These are phyloP conservation scores for Colletotrichum tabaci DNA, from an alignment of 2,329 filamentous ascomycete species.

Conservation along the genomic window DNA sequence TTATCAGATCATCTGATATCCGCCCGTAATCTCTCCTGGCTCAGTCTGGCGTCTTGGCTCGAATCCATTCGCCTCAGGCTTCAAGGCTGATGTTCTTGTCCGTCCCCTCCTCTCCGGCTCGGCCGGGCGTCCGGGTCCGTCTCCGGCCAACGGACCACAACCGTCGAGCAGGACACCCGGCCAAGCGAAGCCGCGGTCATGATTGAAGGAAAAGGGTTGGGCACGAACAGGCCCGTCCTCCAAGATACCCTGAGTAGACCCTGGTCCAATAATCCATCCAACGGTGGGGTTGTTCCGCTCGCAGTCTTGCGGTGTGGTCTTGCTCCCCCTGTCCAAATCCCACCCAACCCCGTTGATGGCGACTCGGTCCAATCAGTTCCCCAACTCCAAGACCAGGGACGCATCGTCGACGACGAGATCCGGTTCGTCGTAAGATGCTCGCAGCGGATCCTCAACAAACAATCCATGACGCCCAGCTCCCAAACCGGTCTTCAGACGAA, in stretches of 20 bases:
- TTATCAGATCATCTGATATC: constrained; percentile 33
- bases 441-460: constrained; percentile 28
- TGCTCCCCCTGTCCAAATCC: constrained; percentile 14
- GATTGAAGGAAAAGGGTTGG: constrained; percentile 17
- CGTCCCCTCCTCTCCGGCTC: background rate
- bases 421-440: constrained; percentile 25
- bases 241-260: constrained; percentile 14
- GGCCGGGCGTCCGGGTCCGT: constrained; percentile 9
- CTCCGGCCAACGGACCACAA: constrained; percentile 7
- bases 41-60: background rate
- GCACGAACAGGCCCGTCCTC: constrained; percentile 25
- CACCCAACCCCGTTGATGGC: constrained; percentile 16
- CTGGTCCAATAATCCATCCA: constrained; percentile 12
- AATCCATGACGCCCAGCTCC: constrained; percentile 25
- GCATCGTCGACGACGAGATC: constrained; percentile 11
- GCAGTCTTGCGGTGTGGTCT: constrained; percentile 37
- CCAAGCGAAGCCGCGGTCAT: background rate
- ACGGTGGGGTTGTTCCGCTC: constrained; percentile 24
- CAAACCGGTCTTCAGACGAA: constrained; percentile 22
- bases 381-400: background rate
- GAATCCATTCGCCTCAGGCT: background rate
- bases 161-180: background rate
- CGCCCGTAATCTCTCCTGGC: constrained; percentile 9
- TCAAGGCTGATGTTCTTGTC: background rate
- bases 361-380: constrained; percentile 27